These are phyloP conservation scores for Starmerella floricola DNA, from an alignment of 805 yeast genomes.

Conservation along the genomic window DNA sequence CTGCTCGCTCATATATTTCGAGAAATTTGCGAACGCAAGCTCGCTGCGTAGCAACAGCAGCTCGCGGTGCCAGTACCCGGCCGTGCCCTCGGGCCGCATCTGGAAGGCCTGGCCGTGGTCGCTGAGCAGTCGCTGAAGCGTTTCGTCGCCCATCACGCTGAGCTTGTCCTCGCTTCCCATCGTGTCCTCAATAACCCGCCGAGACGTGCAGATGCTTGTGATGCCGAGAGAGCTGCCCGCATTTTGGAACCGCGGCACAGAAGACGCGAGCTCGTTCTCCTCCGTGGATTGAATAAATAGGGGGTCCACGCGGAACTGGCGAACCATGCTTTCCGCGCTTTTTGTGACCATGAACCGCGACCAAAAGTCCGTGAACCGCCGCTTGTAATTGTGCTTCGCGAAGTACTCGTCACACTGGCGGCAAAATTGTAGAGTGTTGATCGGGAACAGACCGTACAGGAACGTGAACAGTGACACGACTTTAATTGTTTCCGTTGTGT, in stretches of 20 bases:
- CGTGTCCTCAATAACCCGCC: slow-evolving; percentile 4
- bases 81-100: slow-evolving; percentile 7
- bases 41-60: slow-evolving; percentile 47
- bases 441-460: slow-evolving; percentile 48
- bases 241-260: slow-evolving; percentile 24
- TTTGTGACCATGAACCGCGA: slow-evolving; percentile 29
- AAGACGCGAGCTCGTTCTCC: slow-evolving; percentile 29
- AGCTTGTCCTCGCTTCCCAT: background rate
- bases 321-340: slow-evolving; percentile 26
- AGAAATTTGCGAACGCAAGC: slow-evolving; percentile 44
- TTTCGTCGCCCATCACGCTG: background rate
- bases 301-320: slow-evolving; percentile 39
- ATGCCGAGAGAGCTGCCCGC: slow-evolving; percentile 31
- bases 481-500: slow-evolving; percentile 18
- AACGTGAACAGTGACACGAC: slow-evolving; percentile 35
- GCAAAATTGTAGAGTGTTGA: slow-evolving; percentile 36
- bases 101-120: slow-evolving; percentile 5
- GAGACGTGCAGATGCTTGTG: slow-evolving; percentile 28
- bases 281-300: slow-evolving; percentile 32
- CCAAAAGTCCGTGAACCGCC: slow-evolving; percentile 26
- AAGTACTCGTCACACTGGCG: slow-evolving; percentile 34
- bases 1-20: slow-evolving; percentile 38
- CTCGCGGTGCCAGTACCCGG: slow-evolving; percentile 35
- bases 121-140: slow-evolving; percentile 1
- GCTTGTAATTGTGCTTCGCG: slow-evolving; percentile 16